A percentile compares a stretch with the other conserved stretches of the same genome.
These are phyloP conservation scores for Aspergillus oerlinghausenensis DNA, from an alignment of 2,329 filamentous ascomycete genomes.

Conservation along the genomic window DNA sequence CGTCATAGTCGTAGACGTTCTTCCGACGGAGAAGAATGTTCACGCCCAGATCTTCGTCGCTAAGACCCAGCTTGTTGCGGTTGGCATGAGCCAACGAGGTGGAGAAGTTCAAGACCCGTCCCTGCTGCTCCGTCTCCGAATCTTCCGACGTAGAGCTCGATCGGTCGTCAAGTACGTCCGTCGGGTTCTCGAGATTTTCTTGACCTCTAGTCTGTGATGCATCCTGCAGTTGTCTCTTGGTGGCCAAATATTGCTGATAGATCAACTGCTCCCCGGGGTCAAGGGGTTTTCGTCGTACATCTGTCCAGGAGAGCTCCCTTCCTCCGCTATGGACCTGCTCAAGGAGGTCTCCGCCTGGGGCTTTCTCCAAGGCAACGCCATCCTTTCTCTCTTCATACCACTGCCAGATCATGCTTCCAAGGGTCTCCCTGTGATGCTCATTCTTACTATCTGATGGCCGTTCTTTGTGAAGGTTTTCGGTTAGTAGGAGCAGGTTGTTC, in stretches of 20 bases:
- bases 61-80: slow-evolving; percentile 79
- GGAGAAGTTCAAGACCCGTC: slow-evolving; percentile 83
- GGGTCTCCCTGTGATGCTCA: slow-evolving; percentile 46
- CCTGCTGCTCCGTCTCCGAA: slow-evolving; percentile 84
- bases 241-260: slow-evolving; percentile 90
- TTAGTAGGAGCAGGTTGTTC: slow-evolving; percentile 81
- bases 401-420: slow-evolving; percentile 74
- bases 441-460: slow-evolving; percentile 18
- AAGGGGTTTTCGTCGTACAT: slow-evolving; percentile 61
- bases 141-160: slow-evolving; percentile 87
- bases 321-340: slow-evolving; percentile 65
- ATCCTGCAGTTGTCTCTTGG: slow-evolving; percentile 79
- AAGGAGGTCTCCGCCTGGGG: slow-evolving; percentile 53
- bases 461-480: slow-evolving; percentile 55
- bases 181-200: slow-evolving; percentile 67
- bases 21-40: slow-evolving; percentile 86
- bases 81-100: slow-evolving; percentile 77
- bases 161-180: slow-evolving; percentile 67
- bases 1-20: slow-evolving; percentile 88
- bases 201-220: slow-evolving; percentile 68
- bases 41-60: slow-evolving; percentile 85
- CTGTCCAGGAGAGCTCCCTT: slow-evolving; percentile 56
- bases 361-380: slow-evolving; percentile 56
- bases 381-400: slow-evolving; percentile 69
- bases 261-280: slow-evolving; percentile 70